Evolutionary conservation across 148 eudicot species (phyloP).

Genomic region (Talinum fruticosum): DNA sequence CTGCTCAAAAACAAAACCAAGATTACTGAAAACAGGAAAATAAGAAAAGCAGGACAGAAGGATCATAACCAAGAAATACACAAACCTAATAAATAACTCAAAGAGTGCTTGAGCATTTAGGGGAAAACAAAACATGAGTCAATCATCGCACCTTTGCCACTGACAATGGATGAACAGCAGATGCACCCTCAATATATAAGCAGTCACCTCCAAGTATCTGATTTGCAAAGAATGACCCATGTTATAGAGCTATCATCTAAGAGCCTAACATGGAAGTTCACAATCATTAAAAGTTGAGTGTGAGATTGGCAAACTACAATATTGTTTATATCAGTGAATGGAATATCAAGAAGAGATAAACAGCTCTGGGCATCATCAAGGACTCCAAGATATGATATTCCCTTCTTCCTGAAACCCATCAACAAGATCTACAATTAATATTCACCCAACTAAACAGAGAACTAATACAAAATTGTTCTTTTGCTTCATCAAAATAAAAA

Average conservation of each 20-base stretch:
- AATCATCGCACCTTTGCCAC: slow-evolving; percentile 71
- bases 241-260: slow-evolving; percentile 12
- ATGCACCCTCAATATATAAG: slow-evolving; percentile 80
- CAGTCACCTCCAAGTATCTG: slow-evolving; percentile 51
- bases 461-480: neutral
- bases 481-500: neutral
- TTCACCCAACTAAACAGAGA: neutral
- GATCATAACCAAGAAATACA: neutral
- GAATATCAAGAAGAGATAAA: slow-evolving; percentile 58
- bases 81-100: neutral
- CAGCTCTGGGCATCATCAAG: slow-evolving; percentile 57
- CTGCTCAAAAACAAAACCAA: slow-evolving; percentile 34
- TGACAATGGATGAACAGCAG: slow-evolving; percentile 72
- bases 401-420: slow-evolving; percentile 71
- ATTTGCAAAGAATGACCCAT: slow-evolving; percentile 25
- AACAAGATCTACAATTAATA: slow-evolving; percentile 15
- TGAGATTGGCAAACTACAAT: slow-evolving; percentile 42
- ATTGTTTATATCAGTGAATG: slow-evolving; percentile 82
- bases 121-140: neutral
- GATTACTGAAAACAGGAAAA: neutral
- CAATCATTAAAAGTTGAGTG: neutral
- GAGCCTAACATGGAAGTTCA: neutral
- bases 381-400: slow-evolving; percentile 73
- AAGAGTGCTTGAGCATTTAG: neutral
- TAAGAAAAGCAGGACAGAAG: neutral